phyloP scores from a whole-genome alignment of 2,329 filamentous ascomycete species.

The Fusarium chuoi region DNA sequence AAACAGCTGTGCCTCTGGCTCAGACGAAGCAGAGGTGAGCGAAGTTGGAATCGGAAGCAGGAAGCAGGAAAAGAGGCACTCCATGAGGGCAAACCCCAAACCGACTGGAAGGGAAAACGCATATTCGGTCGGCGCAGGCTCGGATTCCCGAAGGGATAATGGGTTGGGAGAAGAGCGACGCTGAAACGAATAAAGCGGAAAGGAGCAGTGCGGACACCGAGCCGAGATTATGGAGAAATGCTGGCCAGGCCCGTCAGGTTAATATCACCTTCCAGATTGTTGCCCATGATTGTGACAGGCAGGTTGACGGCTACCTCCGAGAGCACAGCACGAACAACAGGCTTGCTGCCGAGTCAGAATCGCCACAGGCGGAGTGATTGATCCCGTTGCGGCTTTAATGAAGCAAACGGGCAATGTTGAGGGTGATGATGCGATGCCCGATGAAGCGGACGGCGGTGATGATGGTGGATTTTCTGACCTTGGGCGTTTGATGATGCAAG shows the following conservation, averaged over 20 bases:
- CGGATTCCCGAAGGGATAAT: constrained; percentile 29
- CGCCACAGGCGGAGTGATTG: neutral
- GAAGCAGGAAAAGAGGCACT: neutral
- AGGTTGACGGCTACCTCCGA: constrained; percentile 3
- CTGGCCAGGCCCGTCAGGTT: neutral
- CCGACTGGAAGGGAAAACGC: neutral
- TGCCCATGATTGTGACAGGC: neutral
- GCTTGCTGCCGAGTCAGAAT: neutral
- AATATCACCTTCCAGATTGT: neutral
- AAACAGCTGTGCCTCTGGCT: neutral
- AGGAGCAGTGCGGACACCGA: neutral
- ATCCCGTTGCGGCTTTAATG: neutral
- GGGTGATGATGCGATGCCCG: neutral
- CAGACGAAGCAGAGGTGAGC: neutral
- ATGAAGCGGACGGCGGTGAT: constrained; percentile 15
- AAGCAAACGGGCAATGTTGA: neutral
- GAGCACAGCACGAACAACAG: neutral
- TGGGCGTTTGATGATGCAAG: constrained; percentile 29
- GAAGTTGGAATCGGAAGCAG: neutral
- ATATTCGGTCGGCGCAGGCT: constrained; percentile 27
- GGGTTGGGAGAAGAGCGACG: constrained; percentile 7
- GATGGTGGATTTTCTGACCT: constrained; percentile 22
- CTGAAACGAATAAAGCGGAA: constrained; percentile 6
- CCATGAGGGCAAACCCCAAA: constrained; percentile 5
- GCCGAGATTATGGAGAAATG: constrained; percentile 7